A percentile compares a stretch with the other conserved stretches of the same genome.
Evolutionary conservation across 345 rosid species (phyloP).

Genomic region (Populus pruinosa): DNA sequence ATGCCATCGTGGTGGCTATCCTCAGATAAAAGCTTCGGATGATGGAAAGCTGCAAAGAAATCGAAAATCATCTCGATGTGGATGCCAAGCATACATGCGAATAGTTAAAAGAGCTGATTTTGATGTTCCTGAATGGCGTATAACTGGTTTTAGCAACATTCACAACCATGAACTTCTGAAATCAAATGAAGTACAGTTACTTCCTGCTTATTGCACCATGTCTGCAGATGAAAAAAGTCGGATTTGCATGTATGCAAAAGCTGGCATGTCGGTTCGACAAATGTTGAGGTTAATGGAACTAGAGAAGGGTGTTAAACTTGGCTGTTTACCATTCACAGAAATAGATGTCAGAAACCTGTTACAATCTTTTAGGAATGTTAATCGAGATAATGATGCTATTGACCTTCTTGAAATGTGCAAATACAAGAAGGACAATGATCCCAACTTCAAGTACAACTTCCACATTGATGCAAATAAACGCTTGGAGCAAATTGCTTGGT

Average conservation of each 20-base stretch:
- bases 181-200: slow-evolving; percentile 36
- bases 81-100: slow-evolving; percentile 56
- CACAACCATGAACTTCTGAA: slow-evolving; percentile 57
- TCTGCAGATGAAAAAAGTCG: slow-evolving; percentile 51
- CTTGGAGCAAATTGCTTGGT: slow-evolving; percentile 56
- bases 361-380: slow-evolving; percentile 52
- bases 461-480: slow-evolving; percentile 47
- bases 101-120: slow-evolving; percentile 56
- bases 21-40: slow-evolving; percentile 46
- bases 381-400: slow-evolving; percentile 45
- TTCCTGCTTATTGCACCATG: slow-evolving; percentile 49
- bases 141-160: slow-evolving; percentile 52
- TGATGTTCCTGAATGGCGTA: slow-evolving; percentile 58
- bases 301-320: slow-evolving; percentile 65
- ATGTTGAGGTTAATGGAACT: slow-evolving; percentile 66
- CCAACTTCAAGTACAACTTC: slow-evolving; percentile 47
- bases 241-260: slow-evolving; percentile 63
- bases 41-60: slow-evolving; percentile 58
- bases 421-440: slow-evolving; percentile 47
- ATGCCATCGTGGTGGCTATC: slow-evolving; percentile 59
- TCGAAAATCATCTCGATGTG: slow-evolving; percentile 56
- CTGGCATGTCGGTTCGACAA: slow-evolving; percentile 70
- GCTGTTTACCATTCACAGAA: slow-evolving; percentile 60
- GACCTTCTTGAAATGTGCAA: slow-evolving; percentile 62
- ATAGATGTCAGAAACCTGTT: slow-evolving; percentile 55